Evolutionary conservation across 306 rosid species (phyloP), one percentile per base, ranked within the genome.

Genomic region (Prinsepia uniflora): DNA sequence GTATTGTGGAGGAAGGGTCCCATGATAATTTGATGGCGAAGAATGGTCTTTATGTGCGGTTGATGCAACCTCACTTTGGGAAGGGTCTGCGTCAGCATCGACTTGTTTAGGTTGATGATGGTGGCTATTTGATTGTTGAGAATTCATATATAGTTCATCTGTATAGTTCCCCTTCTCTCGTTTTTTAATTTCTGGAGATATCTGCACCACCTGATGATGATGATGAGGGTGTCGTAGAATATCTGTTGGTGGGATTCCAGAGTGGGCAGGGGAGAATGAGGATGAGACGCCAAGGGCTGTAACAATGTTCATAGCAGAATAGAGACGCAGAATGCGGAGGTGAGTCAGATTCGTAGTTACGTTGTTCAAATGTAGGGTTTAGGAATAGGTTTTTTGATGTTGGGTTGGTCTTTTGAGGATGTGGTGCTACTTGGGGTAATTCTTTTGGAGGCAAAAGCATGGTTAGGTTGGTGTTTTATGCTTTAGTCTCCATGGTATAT

Each of bases 61-160:
- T 95, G 83, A 95, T 91, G 97, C 99, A 95, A 80, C 99, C 99
- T 45, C 99, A 95, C 82, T 91, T 91, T 58, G 99, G 97, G 40
- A 95, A 95, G 83, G 96, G 82, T 70, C 58, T 95, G 84, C 99
- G 99, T 45, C 99, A 84, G 77, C 97, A 87, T 80, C 90, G 97
- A 36, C 92, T 89, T 67, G 66, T 89, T 60, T 95, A 87, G 87
- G 76, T 62, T 73, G 36, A 30, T 30, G 36, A n/a, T 53, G 24
- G 67, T 78, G 71, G 57, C 36, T 71, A 30, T 30, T 46, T 53
- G 67, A 65, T 81, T 52, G 78, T 68, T 72, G 9, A 9, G 55
- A 67, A 42, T 80, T 66, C 69, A 68, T 40, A 47, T 79, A 68
- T 81, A 77, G 74, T 69, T 82, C 79, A 48, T 65, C 82, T 76